These are phyloP conservation scores for Botryosphaeria dothidea DNA, from an alignment of 2,329 filamentous ascomycete species.

Conservation along the genomic window DNA sequence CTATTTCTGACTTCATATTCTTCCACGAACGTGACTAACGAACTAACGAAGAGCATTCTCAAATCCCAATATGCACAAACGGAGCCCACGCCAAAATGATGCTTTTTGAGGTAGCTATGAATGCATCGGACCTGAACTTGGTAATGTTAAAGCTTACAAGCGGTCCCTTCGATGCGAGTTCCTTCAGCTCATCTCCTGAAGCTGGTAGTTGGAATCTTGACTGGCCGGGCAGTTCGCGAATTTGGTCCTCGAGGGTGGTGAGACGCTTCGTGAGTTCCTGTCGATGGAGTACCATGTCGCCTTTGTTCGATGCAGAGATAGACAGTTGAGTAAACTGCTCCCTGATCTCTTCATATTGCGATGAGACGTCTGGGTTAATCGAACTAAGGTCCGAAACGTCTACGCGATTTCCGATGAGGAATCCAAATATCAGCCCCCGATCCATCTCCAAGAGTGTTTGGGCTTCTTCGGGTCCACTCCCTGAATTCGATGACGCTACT, in stretches of 20 bases:
- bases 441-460: not conserved
- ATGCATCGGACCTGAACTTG: slow-evolving; percentile 17
- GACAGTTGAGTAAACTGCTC: not conserved
- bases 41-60: not conserved
- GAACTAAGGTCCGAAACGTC: not conserved
- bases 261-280: not conserved
- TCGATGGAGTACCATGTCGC: not conserved
- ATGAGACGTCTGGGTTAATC: not conserved
- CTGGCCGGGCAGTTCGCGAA: slow-evolving; percentile 10
- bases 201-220: slow-evolving; percentile 12
- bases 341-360: not conserved
- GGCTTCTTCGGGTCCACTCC: not conserved
- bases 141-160: slow-evolving; percentile 23
- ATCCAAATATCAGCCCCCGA: not conserved
- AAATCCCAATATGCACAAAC: slow-evolving; percentile 29
- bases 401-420: not conserved
- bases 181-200: not conserved
- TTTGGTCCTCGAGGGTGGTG: not conserved
- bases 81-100: slow-evolving; percentile 24
- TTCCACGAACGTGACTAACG: too few species aligned
- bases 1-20: too few species aligned
- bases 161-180: not conserved
- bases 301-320: not conserved
- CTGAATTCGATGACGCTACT: not conserved
- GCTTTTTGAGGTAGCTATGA: slow-evolving; percentile 20